phyloP scores from a whole-genome alignment of 805 yeast species.

The Candida berthetii region DNA sequence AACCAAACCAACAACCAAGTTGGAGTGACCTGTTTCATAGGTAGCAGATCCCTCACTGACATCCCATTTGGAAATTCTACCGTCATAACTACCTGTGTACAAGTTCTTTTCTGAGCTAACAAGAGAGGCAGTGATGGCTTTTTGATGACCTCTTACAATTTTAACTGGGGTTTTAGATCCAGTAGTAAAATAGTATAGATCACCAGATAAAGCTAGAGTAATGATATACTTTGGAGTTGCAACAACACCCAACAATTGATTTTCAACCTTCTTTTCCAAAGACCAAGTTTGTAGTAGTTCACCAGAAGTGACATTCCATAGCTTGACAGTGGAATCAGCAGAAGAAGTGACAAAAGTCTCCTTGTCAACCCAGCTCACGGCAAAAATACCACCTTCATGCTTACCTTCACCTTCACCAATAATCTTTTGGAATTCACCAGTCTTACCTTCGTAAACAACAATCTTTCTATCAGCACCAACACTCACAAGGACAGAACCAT shows the following conservation, averaged over 20 bases:
- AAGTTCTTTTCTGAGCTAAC: conserved; percentile 21
- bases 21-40: conserved; percentile 45
- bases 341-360: conserved; percentile 71
- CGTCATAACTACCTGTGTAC: conserved; percentile 78
- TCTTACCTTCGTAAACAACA: conserved; percentile 78
- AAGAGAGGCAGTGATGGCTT: conserved; percentile 60
- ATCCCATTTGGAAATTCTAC: conserved; percentile 61
- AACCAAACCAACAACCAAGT: conserved; percentile 54
- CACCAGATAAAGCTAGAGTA: conserved; percentile 68
- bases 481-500: conserved; percentile 67
- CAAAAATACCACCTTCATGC: conserved; percentile 80
- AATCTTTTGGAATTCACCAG: conserved; percentile 65
- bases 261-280: conserved; percentile 38
- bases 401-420: conserved; percentile 28
- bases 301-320: conserved; percentile 48
- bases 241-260: conserved; percentile 78
- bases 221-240: conserved; percentile 55
- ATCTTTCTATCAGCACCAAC: conserved; percentile 83
- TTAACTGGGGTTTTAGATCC: conserved; percentile 25
- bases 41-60: conserved; percentile 29
- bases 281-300: conserved; percentile 44
- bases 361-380: conserved; percentile 62
- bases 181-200: conserved; percentile 50
- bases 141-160: conserved; percentile 73
- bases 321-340: conserved; percentile 72